phyloP scores from a whole-genome alignment of 768 basidiomycete species.

The Tulasnella sp. region DNA sequence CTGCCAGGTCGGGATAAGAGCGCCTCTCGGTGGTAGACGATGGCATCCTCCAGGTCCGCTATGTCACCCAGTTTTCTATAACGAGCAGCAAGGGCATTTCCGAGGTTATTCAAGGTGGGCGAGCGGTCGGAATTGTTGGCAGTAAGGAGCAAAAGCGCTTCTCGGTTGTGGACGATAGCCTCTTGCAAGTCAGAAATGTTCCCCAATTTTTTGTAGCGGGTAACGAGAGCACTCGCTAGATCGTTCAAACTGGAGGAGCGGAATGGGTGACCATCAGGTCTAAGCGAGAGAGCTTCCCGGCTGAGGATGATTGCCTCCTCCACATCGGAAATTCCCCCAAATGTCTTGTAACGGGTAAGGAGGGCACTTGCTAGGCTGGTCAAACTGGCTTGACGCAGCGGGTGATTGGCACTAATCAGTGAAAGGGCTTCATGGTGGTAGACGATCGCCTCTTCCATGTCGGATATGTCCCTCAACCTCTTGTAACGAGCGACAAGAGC shows the following conservation, averaged over 20 bases:
- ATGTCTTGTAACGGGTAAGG: neutral
- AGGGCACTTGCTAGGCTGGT: neutral
- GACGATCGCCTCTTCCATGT: too few relatives aligned
- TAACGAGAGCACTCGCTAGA: neutral
- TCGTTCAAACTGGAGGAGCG: neutral
- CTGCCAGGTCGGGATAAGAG: neutral
- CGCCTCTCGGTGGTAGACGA: neutral
- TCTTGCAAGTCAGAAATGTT: neutral
- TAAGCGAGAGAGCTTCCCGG: neutral
- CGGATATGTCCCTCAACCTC: too few relatives aligned
- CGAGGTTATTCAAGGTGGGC: neutral
- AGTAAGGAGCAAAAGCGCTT: neutral
- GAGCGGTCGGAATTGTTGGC: neutral
- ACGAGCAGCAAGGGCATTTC: neutral
- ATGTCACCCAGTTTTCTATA: neutral
- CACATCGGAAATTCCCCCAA: neutral
- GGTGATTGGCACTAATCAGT: too few relatives aligned
- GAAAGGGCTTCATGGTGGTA: too few relatives aligned
- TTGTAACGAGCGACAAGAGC: too few relatives aligned
- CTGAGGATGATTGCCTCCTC: neutral
- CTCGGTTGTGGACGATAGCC: neutral
- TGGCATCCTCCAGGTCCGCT: neutral
- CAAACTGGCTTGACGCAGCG: neutral
- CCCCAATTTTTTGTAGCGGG: neutral
- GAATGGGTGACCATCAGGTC: neutral